Evolutionary conservation across 2,329 filamentous ascomycete species (phyloP), one percentile per base, ranked within the genome.

Genomic region (Diaporthe vaccinii): DNA sequence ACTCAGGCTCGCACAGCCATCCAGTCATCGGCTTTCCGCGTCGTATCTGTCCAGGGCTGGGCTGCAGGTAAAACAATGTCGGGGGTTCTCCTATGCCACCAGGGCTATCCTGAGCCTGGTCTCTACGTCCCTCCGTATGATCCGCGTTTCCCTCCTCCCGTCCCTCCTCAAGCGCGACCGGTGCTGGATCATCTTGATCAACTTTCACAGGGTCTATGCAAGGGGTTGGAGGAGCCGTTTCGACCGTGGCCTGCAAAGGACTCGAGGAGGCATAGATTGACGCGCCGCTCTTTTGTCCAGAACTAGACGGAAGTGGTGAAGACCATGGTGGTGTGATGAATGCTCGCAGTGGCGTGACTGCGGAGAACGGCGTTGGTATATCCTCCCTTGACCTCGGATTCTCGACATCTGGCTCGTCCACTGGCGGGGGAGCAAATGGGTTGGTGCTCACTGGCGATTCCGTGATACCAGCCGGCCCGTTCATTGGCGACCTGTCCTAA

Each of bases 1-100:
- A 68, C n/a, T 20, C 46, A 4, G 65, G 46, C 22, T 68, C 65
- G 34, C 65, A 68, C 14, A 68, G 14, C 65, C 65, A 68, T 4
- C 65, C 65, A 20, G 20, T 53, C 31, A 68, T 2, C 34, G 65
- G 65, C 46, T 39, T 31, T 14, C 65, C 65, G 46, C 65, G 31
- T 7, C 14, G 31, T 39, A 68, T 6, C 46, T 68, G 65, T 39
- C 4, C 65, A 53, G 65, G 65, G 2, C 31, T 36, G 20, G 46
- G 65, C 46, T 12, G 31, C 46, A 68, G 12, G 34, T 68, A 68
- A 25, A 51, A 5, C 31, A 68, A 4, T n/a, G 65, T 31, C 31
- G 65, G 65, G 0, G 34, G 34, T 39, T 68, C 65, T 7, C 31
- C 4, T 2, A 28, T 9, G 7, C 5, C 22, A 2, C 31, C 62